phyloP scores from a whole-genome alignment of 257 asterid genomes.

The Ligustrum vulgare region DNA sequence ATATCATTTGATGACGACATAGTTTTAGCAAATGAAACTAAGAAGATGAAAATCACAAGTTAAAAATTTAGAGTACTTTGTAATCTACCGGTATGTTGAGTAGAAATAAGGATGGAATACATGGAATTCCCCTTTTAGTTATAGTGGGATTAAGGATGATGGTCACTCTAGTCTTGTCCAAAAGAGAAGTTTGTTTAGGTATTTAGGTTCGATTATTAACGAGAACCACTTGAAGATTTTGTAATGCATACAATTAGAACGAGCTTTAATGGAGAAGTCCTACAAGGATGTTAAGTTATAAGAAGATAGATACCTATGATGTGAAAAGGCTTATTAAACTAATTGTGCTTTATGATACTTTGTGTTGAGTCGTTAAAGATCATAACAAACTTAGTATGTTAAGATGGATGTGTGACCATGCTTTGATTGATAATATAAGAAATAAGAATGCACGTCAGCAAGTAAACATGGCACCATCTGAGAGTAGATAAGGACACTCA shows the following conservation, averaged over 20 bases:
- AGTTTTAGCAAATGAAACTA: not conserved
- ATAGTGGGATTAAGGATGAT: not conserved
- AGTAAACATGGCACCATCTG: not conserved
- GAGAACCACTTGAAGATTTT: not conserved
- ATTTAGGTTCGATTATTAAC: not conserved
- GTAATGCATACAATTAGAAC: not conserved
- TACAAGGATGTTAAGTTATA: not conserved
- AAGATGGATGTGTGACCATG: not conserved
- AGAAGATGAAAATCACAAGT: not conserved
- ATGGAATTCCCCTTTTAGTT: not conserved
- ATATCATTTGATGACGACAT: not conserved
- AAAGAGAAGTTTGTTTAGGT: not conserved
- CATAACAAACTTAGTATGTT: not conserved
- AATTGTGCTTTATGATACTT: not conserved
- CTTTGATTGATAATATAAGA: not conserved
- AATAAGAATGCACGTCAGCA: not conserved
- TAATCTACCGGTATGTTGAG: not conserved
- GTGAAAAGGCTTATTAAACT: not conserved
- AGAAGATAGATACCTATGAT: not conserved
- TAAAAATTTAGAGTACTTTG: not conserved
- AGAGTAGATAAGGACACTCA: not conserved
- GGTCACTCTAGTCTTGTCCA: not conserved
- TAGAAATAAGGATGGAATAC: not conserved
- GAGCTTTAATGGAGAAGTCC: not conserved
- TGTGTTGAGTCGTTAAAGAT: not conserved